These are phyloP conservation scores for Fusarium burgessii DNA, from an alignment of 2,329 filamentous ascomycete species.

Conservation along the genomic window DNA sequence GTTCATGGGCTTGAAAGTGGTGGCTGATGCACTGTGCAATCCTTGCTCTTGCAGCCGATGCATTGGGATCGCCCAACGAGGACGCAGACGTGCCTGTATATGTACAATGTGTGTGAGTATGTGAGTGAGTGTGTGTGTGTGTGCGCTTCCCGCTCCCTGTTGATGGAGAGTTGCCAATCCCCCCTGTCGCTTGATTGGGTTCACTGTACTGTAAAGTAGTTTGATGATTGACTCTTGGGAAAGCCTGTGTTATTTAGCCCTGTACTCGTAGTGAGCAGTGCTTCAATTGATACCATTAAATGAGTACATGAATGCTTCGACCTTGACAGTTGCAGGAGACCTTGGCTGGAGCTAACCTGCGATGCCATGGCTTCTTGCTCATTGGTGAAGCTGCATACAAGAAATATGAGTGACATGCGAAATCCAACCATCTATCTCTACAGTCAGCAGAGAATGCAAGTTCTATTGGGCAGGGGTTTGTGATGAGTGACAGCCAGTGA, in stretches of 20 bases:
- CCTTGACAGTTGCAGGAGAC: constrained; percentile 8
- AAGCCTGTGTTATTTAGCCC: constrained; percentile 1
- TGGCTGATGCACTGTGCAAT: constrained; percentile 39
- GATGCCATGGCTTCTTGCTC: neutral
- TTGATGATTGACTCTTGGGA: constrained; percentile 6
- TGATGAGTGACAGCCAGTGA: neutral
- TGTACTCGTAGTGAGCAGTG: constrained; percentile 1
- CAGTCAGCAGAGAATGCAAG: neutral
- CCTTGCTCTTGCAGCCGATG: constrained; percentile 35
- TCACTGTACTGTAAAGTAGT: neutral
- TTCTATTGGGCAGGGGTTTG: neutral
- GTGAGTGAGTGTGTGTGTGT: constrained; percentile 22
- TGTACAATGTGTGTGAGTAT: constrained; percentile 21
- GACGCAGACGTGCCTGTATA: constrained; percentile 34
- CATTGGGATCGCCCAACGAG: constrained; percentile 29
- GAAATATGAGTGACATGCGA: neutral
- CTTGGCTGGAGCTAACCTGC: neutral
- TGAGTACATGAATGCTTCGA: constrained; percentile 14
- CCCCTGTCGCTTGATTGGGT: constrained; percentile 18
- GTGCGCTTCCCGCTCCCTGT: constrained; percentile 48
- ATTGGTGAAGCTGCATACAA: neutral
- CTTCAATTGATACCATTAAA: constrained; percentile 13
- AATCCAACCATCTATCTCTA: neutral
- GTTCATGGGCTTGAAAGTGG: constrained; percentile 25
- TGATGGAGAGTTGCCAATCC: constrained; percentile 29